Base-by-base conservation (phyloP, 805 yeast genomes). In the Wickerhamomyces xylosicus region DNA sequence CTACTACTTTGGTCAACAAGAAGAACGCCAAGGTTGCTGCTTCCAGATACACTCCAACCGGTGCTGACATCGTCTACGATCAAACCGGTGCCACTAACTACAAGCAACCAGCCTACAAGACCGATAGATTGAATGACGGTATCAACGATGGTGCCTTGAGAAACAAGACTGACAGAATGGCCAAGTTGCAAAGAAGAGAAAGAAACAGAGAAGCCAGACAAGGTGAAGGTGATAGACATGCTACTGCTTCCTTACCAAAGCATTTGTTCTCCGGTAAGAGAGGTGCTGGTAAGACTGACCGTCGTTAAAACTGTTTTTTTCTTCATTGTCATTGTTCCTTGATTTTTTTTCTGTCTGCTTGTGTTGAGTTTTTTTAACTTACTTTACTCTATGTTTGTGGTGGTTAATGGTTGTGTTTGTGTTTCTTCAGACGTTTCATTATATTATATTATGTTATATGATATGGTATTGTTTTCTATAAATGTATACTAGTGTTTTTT, bases 231-330 rank as follows among this genome's bases (percentile, higher is more conserved):
- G 99, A 92, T 66, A 80, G 97, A 64, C 95, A 86, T 61, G 69
- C 77, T 41, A 74, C 87, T 39, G 92, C 84, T 38, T 68, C 85
- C 45, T 63, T 85, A 67, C 95, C 97, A 47, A 90, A 89, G 71
- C 98, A 92, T 67, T 71, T 92, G 73, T 84, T 82, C 70, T 67
- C 86, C 54, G 99, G 99, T 67, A 92, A 92, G 74, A 79, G 98
- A 67, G 95, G 97, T 70, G 78, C 77, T 55, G 97, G 97, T 62
- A 82, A 81, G 62, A 79, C 86, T 47, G 95, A 86, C 62, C 75
- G 84, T 66, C 90, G 97, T 72, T 85, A 70, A 53, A 33, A 32
- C 19, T 27, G 21, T 19, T 19, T 21, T 32, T 14, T 33, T 27
- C 29, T 18, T 19, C 33, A 22, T 16, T 14, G 34, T 14, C 8